Percentiles rank a stretch among this genome's conserved stretches.
These are phyloP conservation scores for Acacia crassicarpa DNA, from an alignment of 306 rosid genomes.

Conservation along the genomic window DNA sequence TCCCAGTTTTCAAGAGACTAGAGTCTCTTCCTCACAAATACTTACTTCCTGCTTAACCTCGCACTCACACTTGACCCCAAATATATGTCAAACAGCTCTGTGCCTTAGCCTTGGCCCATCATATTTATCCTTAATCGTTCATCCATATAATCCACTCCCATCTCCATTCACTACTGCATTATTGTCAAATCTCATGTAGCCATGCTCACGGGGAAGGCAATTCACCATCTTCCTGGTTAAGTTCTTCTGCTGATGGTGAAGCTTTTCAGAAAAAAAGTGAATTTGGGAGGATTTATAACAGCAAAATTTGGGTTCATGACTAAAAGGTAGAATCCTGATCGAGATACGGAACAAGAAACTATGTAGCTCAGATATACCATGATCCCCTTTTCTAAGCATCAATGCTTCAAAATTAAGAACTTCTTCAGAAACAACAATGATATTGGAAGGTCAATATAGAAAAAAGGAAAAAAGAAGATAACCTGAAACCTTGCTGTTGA, in stretches of 20 bases:
- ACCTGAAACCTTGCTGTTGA: conserved; percentile 45
- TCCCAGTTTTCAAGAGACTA: too few species aligned
- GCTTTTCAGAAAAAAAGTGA: neutral
- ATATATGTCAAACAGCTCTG: neutral
- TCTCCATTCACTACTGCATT: neutral
- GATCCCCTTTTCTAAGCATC: neutral
- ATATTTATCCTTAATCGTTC: neutral
- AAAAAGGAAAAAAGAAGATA: neutral
- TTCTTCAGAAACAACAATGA: neutral
- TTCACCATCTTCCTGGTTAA: neutral
- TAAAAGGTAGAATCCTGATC: neutral
- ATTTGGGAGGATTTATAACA: neutral
- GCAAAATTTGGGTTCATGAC: neutral
- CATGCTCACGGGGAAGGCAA: neutral
- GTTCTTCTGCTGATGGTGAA: neutral
- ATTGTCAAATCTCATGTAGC: neutral
- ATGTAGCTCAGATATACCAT: neutral
- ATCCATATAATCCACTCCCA: neutral
- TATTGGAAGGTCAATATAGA: neutral
- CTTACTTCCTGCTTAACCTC: neutral
- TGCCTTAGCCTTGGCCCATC: neutral
- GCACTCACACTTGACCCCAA: neutral
- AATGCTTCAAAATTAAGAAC: neutral
- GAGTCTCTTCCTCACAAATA: too few species aligned
- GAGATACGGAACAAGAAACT: neutral